Evolutionary conservation across 805 yeast species (phyloP), one percentile per base, ranked within the genome.

Genomic region (Maudiozyma serrabonitensis): DNA sequence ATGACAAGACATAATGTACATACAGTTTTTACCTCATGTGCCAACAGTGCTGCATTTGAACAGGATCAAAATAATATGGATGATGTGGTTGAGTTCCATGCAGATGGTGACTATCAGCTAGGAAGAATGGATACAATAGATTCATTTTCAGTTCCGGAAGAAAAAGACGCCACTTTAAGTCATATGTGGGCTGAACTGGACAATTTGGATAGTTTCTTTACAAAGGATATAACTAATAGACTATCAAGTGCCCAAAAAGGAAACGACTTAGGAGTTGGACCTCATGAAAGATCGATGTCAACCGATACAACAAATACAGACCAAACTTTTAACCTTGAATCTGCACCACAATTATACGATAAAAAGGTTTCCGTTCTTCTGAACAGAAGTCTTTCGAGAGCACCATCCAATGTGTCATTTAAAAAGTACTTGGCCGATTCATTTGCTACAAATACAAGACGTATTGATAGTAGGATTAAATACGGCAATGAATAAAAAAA

Each of bases 181-280:
- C 84, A 88, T 60, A 87, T 89, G 86, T 84, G 95, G 82, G 95
- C 95, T 1, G 93, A 93, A 12, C 71, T 89, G 54, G 96, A 89
- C 59, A 89, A 87, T 56, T 73, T 89, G 56, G 96, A 89, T 60
- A 83, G 91, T 9, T 89, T 89, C 61, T 89, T 89, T 67, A 84
- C 81, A 50, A 84, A 80, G 40, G 65, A 72, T 45, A 47, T 56
- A 12, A 45, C 48, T 28, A 26, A 18, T 3, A 21, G 49, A 15
- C 41, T 46, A 9, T 35, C 28, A 21, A 26, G 43, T n/a, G 43
- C 32, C 6, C 48, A 46, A 19, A 43, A 40, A 4, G 52, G 56
- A 2, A 56, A 48, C 26, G 25, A 53, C 6, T 2, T 41, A 4
- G 64, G 57, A 43, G 50, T 13, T 58, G 63, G 45, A 15, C 57